Evolutionary conservation across 345 rosid genomes (phyloP).

Genomic region (Erodium maritimum): DNA sequence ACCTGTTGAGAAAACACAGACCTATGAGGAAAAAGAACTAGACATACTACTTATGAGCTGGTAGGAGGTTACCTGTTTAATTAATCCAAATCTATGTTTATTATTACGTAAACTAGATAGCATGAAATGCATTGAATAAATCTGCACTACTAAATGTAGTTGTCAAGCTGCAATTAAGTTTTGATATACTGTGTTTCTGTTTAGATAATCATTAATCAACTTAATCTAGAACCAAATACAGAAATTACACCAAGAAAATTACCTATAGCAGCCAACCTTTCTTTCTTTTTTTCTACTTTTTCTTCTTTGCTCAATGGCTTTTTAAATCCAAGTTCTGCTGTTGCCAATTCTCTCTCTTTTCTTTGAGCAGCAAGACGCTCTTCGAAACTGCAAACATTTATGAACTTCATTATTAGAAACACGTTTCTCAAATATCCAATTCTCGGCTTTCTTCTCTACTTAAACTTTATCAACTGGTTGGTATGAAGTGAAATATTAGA

Average conservation of each 20-base stretch:
- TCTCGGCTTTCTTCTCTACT: not conserved
- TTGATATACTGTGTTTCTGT: not conserved
- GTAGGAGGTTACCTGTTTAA: not conserved
- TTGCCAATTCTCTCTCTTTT: slow-evolving; percentile 69
- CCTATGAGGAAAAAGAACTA: slow-evolving; percentile 9
- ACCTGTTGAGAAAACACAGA: slow-evolving; percentile 40
- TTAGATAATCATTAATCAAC: not conserved
- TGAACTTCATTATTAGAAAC: not conserved
- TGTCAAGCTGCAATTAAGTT: not conserved
- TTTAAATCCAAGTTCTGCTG: slow-evolving; percentile 77
- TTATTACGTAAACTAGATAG: not conserved
- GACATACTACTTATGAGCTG: too few species aligned
- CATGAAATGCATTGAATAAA: not conserved
- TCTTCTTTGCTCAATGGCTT: slow-evolving; percentile 80
- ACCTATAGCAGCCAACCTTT: slow-evolving; percentile 95
- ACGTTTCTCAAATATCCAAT: not conserved
- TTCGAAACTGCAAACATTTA: slow-evolving; percentile 52
- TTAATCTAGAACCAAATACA: not conserved
- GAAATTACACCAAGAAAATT: slow-evolving; percentile 12
- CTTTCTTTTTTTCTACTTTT: slow-evolving; percentile 84
- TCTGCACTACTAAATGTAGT: not conserved
- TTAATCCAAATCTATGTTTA: not conserved
- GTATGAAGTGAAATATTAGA: not conserved
- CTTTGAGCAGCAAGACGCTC: slow-evolving; percentile 92
- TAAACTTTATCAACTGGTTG: not conserved